Conservation (phyloP, 2,329 filamentous ascomycete genomes). For the Aspergillus transmontanensis region DNA sequence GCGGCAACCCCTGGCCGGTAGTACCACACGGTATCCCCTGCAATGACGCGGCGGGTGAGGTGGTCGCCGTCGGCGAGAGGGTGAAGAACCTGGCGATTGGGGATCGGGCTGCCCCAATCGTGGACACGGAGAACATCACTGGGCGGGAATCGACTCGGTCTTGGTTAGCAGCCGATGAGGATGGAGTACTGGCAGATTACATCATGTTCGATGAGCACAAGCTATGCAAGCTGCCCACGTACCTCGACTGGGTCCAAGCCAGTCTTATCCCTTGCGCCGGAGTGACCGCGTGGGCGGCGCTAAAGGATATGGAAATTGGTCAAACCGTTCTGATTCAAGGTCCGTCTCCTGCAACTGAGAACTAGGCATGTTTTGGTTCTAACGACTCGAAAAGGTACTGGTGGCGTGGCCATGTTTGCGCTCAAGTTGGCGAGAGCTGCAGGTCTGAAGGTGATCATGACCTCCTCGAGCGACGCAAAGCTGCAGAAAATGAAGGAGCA, state of each 20-base stretch:
- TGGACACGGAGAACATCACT: slow-evolving; percentile 45
- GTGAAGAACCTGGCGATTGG: slow-evolving; percentile 37
- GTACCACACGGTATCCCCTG: slow-evolving; percentile 34
- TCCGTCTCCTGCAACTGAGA: slow-evolving; percentile 12
- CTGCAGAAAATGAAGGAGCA: slow-evolving; percentile 29
- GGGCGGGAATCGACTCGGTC: slow-evolving; percentile 40
- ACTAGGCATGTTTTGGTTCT: background rate
- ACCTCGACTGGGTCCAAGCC: slow-evolving; percentile 42
- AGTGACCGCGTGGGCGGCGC: slow-evolving; percentile 49
- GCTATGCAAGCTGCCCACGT: slow-evolving; percentile 38
- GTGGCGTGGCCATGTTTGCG: slow-evolving; percentile 39
- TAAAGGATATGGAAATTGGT: slow-evolving; percentile 44
- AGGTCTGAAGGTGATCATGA: slow-evolving; percentile 41
- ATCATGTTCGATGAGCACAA: slow-evolving; percentile 45
- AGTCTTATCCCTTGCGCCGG: slow-evolving; percentile 49
- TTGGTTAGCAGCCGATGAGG: slow-evolving; percentile 50
- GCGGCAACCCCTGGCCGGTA: slow-evolving; percentile 46
- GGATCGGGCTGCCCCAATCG: slow-evolving; percentile 43
- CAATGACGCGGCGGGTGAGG: slow-evolving; percentile 48
- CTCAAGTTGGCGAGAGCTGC: slow-evolving; percentile 37
- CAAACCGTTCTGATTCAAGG: slow-evolving; percentile 50
- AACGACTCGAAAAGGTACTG: slow-evolving; percentile 31
- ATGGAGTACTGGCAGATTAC: slow-evolving; percentile 47
- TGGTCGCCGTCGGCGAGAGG: slow-evolving; percentile 41
- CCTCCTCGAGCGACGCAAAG: slow-evolving; percentile 41